A percentile compares a stretch with the other conserved stretches of the same genome.
Conservation (phyloP, 345 rosid species). For the Capsella bursapastoris region DNA sequence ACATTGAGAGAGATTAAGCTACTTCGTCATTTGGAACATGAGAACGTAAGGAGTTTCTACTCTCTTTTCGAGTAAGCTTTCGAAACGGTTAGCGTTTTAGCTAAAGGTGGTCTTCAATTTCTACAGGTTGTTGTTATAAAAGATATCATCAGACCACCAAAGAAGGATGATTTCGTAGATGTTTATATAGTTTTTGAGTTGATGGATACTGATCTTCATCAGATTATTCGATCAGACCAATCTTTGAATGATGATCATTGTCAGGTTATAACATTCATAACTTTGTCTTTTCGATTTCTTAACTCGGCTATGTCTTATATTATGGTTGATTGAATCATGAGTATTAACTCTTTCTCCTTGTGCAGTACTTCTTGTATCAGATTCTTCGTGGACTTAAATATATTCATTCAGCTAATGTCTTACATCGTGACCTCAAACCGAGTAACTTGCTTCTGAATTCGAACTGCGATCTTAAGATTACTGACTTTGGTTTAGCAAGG, state of each 20-base stretch:
- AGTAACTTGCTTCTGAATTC: conserved; percentile 62
- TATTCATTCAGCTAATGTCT: conserved; percentile 64
- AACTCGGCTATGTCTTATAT: not conserved
- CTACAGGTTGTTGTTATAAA: conserved; percentile 54
- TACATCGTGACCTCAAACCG: conserved; percentile 67
- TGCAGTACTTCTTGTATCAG: conserved; percentile 67
- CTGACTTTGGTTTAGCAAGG: conserved; percentile 66
- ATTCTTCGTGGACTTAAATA: conserved; percentile 64
- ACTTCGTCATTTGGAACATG: conserved; percentile 62
- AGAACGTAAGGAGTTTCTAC: conserved; percentile 26
- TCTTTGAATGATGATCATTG: conserved; percentile 58
- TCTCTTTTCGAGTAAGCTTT: not conserved
- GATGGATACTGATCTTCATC: conserved; percentile 70
- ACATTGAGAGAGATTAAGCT: conserved; percentile 66
- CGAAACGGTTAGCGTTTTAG: not conserved
- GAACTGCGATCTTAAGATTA: conserved; percentile 64
- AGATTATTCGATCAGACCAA: conserved; percentile 63
- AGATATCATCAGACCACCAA: conserved; percentile 63
- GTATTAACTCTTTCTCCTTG: not conserved
- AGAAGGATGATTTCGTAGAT: conserved; percentile 54
- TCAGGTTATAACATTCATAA: conserved; percentile 47
- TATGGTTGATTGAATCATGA: not conserved
- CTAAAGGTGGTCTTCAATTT: not conserved
- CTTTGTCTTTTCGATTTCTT: not conserved
- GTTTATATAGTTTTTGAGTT: conserved; percentile 66